phyloP scores from a whole-genome alignment of 768 basidiomycete genomes.

The Kwoniella sp. region DNA sequence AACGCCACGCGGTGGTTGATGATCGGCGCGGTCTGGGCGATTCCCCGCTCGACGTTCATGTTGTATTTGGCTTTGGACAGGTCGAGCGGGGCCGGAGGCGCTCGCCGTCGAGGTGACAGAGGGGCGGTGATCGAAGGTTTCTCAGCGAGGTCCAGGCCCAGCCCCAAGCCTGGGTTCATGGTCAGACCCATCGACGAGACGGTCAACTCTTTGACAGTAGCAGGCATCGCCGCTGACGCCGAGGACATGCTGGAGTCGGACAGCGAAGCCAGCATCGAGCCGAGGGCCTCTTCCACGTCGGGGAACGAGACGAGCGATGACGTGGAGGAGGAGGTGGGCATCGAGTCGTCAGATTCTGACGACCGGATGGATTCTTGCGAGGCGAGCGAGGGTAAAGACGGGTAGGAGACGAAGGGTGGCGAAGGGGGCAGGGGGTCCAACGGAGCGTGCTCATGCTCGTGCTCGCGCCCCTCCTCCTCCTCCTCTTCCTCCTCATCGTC shows the following conservation, averaged over 20 bases:
- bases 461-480: background rate
- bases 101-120: constrained; percentile 20
- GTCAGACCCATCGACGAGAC: constrained; percentile 8
- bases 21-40: constrained; percentile 17
- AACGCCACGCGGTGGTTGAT: constrained; percentile 40
- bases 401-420: constrained; percentile 41
- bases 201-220: too few relatives aligned
- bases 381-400: constrained; percentile 37
- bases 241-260: constrained; percentile 24
- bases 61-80: constrained; percentile 5
- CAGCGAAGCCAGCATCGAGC: constrained; percentile 43
- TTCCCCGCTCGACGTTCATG: background rate
- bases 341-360: constrained; percentile 21
- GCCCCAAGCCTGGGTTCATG: constrained; percentile 26
- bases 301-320: constrained; percentile 39
- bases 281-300: constrained; percentile 42
- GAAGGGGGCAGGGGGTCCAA: constrained; percentile 25
- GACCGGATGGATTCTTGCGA: constrained; percentile 18
- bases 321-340: constrained; percentile 25
- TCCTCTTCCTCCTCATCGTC: constrained; percentile 7
- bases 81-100: constrained; percentile 25
- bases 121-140: constrained; percentile 28
- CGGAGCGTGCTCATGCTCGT: constrained; percentile 12
- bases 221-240: constrained; percentile 2
- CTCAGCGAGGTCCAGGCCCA: constrained; percentile 26